Conservation (phyloP, 1,284 basidiomycete species). For the Ceratobasidium sp. region DNA sequence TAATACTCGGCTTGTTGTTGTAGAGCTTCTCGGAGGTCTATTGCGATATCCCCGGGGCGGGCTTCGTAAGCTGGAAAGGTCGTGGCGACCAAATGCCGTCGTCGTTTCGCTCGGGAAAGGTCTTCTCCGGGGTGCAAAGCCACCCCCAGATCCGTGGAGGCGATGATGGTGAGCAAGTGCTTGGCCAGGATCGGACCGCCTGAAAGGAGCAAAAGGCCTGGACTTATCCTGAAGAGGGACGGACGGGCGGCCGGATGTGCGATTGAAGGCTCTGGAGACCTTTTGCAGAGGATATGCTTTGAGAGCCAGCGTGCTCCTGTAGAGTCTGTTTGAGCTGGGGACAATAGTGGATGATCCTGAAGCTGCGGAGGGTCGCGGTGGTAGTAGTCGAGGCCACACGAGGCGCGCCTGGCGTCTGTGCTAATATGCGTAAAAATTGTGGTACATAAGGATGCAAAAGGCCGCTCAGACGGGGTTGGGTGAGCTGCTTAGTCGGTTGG, state of each 20-base stretch:
- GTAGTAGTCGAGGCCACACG: conserved; percentile 8
- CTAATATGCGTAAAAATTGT: neutral
- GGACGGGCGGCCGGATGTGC: neutral
- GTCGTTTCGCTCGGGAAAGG: conserved; percentile 26
- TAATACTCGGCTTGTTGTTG: conserved; percentile 14
- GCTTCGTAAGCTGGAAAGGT: conserved; percentile 20
- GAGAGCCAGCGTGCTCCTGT: conserved; percentile 1
- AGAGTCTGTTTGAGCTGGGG: conserved; percentile 5
- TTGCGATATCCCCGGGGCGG: conserved; percentile 25
- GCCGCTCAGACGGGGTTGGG: conserved; percentile 14
- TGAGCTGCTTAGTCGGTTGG: conserved; percentile 1
- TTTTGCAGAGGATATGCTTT: conserved; percentile 15
- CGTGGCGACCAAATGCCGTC: conserved; percentile 9
- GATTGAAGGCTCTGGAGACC: neutral
- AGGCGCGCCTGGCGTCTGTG: conserved; percentile 10
- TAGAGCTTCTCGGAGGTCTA: conserved; percentile 3
- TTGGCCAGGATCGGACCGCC: conserved; percentile 32
- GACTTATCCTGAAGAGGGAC: conserved; percentile 16
- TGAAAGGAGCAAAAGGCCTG: neutral
- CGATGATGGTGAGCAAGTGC: neutral
- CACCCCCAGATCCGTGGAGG: neutral
- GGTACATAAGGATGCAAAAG: neutral
- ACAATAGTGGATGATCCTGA: conserved; percentile 7
- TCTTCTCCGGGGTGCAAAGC: conserved; percentile 5
- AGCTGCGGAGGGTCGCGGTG: conserved; percentile 4